Conservation (phyloP, 164 flowering plant genomes). For the Vitis vinifera region DNA sequence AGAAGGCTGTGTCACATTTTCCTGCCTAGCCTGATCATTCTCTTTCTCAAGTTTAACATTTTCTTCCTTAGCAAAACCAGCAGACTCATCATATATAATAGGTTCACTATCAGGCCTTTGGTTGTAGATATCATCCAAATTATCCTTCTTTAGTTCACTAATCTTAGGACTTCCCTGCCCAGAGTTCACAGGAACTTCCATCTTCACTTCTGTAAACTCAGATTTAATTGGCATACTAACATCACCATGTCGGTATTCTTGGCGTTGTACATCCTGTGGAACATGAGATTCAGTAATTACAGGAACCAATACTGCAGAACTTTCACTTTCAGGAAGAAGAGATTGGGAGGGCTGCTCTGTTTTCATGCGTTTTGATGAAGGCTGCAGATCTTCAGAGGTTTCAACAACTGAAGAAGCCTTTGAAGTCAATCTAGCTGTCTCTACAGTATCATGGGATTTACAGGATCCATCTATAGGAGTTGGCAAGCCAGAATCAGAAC, state of each 20-base stretch:
- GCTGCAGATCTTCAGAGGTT: conserved; percentile 44
- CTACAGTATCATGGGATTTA: conserved; percentile 38
- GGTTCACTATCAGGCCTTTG: conserved; percentile 39
- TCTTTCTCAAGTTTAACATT: conserved; percentile 43
- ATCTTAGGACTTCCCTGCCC: conserved; percentile 32
- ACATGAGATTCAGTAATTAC: conserved; percentile 27
- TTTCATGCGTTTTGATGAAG: conserved; percentile 57
- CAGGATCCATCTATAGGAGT: conserved; percentile 17
- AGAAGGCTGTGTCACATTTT: conserved; percentile 31
- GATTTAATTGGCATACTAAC: conserved; percentile 32
- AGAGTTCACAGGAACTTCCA: conserved; percentile 38
- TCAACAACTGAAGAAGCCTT: conserved; percentile 31
- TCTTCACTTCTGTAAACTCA: conserved; percentile 49
- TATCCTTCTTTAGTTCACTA: conserved; percentile 35
- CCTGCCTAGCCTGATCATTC: conserved; percentile 41
- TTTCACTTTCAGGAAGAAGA: conserved; percentile 28
- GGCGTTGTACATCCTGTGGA: conserved; percentile 30
- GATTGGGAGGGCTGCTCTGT: conserved; percentile 47
- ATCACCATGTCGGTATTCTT: conserved; percentile 35
- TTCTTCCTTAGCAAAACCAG: conserved; percentile 44
- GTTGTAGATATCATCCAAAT: conserved; percentile 26
- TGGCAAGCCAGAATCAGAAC: conserved; percentile 19
- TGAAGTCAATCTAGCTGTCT: conserved; percentile 22
- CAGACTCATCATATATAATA: conserved; percentile 33
- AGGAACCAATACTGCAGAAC: conserved; percentile 6